These are phyloP conservation scores for Blastocystis sp. DNA, from an alignment of 352 stramenopile species.

Conservation along the genomic window DNA sequence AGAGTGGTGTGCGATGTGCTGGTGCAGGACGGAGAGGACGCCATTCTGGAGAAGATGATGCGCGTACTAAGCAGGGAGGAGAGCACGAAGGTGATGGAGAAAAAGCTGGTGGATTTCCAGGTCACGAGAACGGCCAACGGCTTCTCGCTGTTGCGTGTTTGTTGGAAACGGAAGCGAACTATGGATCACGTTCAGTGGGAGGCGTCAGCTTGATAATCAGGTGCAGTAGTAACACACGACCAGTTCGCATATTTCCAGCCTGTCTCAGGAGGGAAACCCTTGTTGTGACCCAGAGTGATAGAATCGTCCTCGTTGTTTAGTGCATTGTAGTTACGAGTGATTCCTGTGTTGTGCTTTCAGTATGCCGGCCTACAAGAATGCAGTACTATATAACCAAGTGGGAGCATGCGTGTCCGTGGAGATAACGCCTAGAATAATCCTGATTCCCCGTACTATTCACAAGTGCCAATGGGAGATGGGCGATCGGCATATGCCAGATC, in stretches of 20 bases:
- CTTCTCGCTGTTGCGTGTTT: conserved; percentile 34
- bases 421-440: not conserved
- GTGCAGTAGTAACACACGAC: too few species aligned
- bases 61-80: not conserved
- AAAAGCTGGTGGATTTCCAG: conserved; percentile 35
- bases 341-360: too few species aligned
- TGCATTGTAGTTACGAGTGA: too few species aligned
- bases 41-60: conserved; percentile 11
- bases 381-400: too few species aligned
- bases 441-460: not conserved
- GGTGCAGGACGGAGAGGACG: conserved; percentile 10
- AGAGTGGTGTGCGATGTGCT: conserved; percentile 23
- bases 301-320: too few species aligned
- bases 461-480: not conserved
- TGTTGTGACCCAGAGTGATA: too few species aligned
- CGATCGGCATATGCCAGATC: not conserved
- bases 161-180: not conserved
- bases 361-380: too few species aligned
- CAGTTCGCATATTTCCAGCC: too few species aligned
- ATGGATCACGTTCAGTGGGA: too few species aligned
- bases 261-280: too few species aligned
- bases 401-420: not conserved
- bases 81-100: conserved; percentile 53
- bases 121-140: conserved; percentile 36
- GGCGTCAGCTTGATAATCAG: too few species aligned